phyloP scores from a whole-genome alignment of 2,329 filamentous ascomycete genomes.

The Dactylellina haptotyla region DNA sequence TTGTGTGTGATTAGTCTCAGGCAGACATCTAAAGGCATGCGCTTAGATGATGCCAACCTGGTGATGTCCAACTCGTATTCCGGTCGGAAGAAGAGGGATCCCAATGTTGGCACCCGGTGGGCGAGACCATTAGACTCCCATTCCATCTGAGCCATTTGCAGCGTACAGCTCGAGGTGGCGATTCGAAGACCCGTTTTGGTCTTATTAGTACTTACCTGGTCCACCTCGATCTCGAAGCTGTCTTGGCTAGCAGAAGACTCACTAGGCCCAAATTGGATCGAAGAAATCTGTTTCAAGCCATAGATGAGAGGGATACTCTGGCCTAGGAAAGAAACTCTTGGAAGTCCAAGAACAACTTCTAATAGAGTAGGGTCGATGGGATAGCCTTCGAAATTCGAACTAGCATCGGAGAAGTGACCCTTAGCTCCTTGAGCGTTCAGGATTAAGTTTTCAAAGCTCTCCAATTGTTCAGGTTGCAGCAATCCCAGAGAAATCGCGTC shows the following conservation, averaged over 20 bases:
- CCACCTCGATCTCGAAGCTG: constrained; percentile 8
- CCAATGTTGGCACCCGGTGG: constrained; percentile 33
- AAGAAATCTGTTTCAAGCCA: constrained; percentile 1
- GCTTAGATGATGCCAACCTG: constrained; percentile 15
- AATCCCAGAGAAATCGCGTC: constrained; percentile 12
- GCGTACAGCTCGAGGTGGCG: constrained; percentile 3
- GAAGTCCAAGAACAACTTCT: constrained; percentile 6
- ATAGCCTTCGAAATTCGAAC: background rate
- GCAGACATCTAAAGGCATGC: constrained; percentile 26
- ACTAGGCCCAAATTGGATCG: constrained; percentile 13
- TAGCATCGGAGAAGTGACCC: constrained; percentile 1
- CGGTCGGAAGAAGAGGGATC: constrained; percentile 55
- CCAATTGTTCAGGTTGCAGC: background rate
- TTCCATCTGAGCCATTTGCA: background rate
- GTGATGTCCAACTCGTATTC: constrained; percentile 54
- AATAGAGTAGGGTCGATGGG: constrained; percentile 7
- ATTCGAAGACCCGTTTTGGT: constrained; percentile 7
- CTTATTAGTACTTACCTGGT: constrained; percentile 15
- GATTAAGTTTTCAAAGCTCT: constrained; percentile 9
- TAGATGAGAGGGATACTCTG: constrained; percentile 17
- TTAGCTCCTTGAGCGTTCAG: background rate
- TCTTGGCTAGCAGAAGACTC: background rate
- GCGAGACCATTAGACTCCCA: constrained; percentile 21
- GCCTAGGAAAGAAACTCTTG: constrained; percentile 10
- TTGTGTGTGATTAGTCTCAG: constrained; percentile 56